Base-by-base conservation (phyloP, 306 rosid genomes). In the Herpetospermum pedunculosum region DNA sequence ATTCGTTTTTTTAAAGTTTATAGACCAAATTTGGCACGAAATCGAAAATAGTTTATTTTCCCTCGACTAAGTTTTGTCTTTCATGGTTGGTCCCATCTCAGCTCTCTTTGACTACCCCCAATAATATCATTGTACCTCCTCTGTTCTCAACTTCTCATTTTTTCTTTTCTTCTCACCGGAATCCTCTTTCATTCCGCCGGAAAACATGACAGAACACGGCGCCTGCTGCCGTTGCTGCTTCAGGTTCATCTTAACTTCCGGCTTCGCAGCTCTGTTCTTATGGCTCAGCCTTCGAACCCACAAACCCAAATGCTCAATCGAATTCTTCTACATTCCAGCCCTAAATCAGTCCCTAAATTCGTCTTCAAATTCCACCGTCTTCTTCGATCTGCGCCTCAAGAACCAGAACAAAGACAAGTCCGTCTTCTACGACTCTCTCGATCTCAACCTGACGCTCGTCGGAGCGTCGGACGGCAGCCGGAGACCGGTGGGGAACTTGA, bases 331-430 rank as follows among this genome's bases (percentile, higher is more conserved):
- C 83, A 70, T 88, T 34, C 97, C 97, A 75, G 79, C 89, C 77
- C 94, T 94, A 73, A 83, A 91, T 86, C 70, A 32, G 55, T 35
- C 91, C 78, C 62, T 84, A 4, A 85, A 85, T 0, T 29, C 84
- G 50, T 2, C 75, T 0, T 13, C 14, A n/a, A 89, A 90, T 80
- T 29, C 23, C 70, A 80, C 87, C 15, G 25, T 94, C 21, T 0
- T n/a, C 79, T 59, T 87, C 70, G 5, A 9, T 7, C n/a, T 89
- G 38, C 16, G 2, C 70, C 84, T 91, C 58, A 41, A 26, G 0
- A 91, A 94, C 81, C 53, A 37, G 0, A 94, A 94, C 87, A 91
- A 88, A 57, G 98, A 89, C 78, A 88, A 86, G 44, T 92, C 94
- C 0, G 48, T 94, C 25, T 48, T n/a, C 76, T 94, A 91, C 80